Conservation (phyloP, 495 filamentous ascomycete species). For the Lasiosphaeria ovina region DNA sequence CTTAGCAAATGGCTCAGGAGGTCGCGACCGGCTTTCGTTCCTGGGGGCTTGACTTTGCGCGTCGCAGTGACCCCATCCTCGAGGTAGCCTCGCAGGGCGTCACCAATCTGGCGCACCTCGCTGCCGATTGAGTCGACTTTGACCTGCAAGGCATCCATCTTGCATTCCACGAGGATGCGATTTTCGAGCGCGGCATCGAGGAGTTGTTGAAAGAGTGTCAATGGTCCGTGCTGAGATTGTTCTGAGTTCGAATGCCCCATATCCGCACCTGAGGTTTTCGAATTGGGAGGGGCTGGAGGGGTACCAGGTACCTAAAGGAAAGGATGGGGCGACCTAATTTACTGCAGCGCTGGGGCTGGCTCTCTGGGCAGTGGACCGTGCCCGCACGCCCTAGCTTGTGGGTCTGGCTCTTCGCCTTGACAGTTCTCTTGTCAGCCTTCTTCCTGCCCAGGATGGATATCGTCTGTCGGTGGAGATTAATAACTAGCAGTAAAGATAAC, state of each 20-base stretch:
- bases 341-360: background rate
- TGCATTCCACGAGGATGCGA: constrained; percentile 24
- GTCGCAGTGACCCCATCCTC: constrained; percentile 16
- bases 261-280: background rate
- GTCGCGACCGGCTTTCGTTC: constrained; percentile 26
- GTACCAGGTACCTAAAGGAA: too few relatives aligned
- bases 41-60: constrained; percentile 30
- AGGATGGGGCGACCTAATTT: background rate
- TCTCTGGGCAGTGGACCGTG: background rate
- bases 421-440: too few relatives aligned
- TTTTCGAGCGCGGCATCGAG: constrained; percentile 10
- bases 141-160: constrained; percentile 28
- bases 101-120: constrained; percentile 27
- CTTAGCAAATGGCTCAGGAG: constrained; percentile 24
- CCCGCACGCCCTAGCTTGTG: background rate
- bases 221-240: constrained; percentile 9
- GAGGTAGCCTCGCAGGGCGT: constrained; percentile 25
- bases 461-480: too few relatives aligned
- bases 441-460: too few relatives aligned
- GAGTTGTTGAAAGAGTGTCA: constrained; percentile 12
- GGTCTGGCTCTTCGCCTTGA: too few relatives aligned
- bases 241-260: background rate
- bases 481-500: too few relatives aligned
- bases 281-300: constrained; percentile 1
- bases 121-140: constrained; percentile 26